phyloP scores from a whole-genome alignment of 768 basidiomycete species.

The Exidia glandulosa region DNA sequence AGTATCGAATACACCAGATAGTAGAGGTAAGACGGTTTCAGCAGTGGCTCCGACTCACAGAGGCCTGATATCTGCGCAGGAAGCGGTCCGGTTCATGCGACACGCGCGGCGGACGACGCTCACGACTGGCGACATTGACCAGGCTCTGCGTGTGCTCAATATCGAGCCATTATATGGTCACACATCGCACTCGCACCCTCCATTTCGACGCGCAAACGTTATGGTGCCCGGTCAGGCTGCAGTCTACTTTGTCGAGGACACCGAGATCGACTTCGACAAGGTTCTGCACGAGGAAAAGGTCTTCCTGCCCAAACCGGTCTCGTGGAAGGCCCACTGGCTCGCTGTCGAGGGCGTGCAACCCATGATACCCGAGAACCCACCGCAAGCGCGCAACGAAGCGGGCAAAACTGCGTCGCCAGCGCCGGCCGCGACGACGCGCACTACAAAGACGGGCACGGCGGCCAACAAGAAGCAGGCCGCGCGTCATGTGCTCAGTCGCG shows the following conservation, averaged over 20 bases:
- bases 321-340: constrained; percentile 94
- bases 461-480: constrained; percentile 64
- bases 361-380: constrained; percentile 90
- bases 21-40: constrained; percentile 51
- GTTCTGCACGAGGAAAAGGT: constrained; percentile 82
- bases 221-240: constrained; percentile 39
- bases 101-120: constrained; percentile 87
- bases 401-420: too few relatives aligned
- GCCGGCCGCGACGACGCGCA: not conserved
- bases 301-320: constrained; percentile 64
- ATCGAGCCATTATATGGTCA: constrained; percentile 93
- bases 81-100: constrained; percentile 94
- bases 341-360: constrained; percentile 98
- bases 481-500: constrained; percentile 85
- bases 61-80: constrained; percentile 33
- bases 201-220: constrained; percentile 44
- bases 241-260: constrained; percentile 91
- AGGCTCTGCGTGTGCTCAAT: constrained; percentile 86
- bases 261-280: constrained; percentile 94
- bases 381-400: constrained; percentile 20
- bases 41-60: not conserved
- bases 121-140: constrained; percentile 83
- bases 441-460: constrained; percentile 12
- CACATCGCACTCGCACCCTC: constrained; percentile 49
- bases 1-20: constrained; percentile 91